A percentile compares a stretch with the other conserved stretches of the same genome.
phyloP scores from a whole-genome alignment of 2,329 filamentous ascomycete genomes.

The Fusarium sp. region DNA sequence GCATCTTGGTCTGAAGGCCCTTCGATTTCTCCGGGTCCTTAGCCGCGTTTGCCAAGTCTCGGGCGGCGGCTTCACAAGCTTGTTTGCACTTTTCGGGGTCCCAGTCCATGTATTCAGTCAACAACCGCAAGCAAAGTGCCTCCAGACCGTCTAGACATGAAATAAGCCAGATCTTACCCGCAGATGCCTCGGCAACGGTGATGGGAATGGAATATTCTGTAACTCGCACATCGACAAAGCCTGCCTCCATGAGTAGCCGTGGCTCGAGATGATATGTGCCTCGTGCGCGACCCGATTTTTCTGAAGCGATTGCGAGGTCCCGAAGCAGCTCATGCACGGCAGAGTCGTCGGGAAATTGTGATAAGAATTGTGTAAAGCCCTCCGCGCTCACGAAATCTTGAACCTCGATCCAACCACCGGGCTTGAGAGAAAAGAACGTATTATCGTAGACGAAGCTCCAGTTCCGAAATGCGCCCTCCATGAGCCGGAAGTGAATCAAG shows the following conservation, averaged over 20 bases:
- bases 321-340: conserved; percentile 57
- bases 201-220: conserved; percentile 64
- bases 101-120: conserved; percentile 67
- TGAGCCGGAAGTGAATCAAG: conserved; percentile 67
- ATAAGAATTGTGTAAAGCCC: conserved; percentile 49
- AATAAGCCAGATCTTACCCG: conserved; percentile 67
- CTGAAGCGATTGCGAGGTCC: conserved; percentile 59
- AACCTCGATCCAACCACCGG: conserved; percentile 69
- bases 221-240: conserved; percentile 64
- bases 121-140: conserved; percentile 60
- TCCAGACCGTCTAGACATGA: conserved; percentile 65
- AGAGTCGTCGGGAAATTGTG: conserved; percentile 58
- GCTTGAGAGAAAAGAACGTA: conserved; percentile 65
- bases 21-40: conserved; percentile 59
- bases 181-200: conserved; percentile 57
- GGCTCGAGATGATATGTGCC: conserved; percentile 61
- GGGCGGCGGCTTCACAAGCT: conserved; percentile 60
- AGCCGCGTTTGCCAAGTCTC: conserved; percentile 63
- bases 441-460: conserved; percentile 68
- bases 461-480: conserved; percentile 68
- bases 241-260: conserved; percentile 59
- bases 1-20: conserved; percentile 61
- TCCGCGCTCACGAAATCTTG: conserved; percentile 65
- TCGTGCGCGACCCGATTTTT: conserved; percentile 59
- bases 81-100: conserved; percentile 61